Evolutionary conservation across 2,329 filamentous ascomycete genomes (phyloP).

Genomic region (Pochonia chlamydosporia): DNA sequence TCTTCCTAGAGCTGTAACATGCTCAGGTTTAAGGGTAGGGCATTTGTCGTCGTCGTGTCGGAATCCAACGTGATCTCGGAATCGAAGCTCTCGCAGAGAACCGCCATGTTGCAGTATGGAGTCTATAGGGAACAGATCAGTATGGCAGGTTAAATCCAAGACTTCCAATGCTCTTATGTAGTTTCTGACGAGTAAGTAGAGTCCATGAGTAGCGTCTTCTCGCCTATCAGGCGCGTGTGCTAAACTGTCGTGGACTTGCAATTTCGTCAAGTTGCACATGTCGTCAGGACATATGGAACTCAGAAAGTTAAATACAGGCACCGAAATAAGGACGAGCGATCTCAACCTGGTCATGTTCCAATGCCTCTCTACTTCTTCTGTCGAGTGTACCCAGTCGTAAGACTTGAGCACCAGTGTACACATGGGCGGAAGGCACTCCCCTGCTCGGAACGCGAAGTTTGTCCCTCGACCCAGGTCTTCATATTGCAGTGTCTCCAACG

Average conservation of each 20-base stretch:
- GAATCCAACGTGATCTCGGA: slow-evolving; percentile 42
- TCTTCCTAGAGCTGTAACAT: slow-evolving; percentile 27
- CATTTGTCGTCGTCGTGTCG: slow-evolving; percentile 34
- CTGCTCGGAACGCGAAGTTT: slow-evolving; percentile 31
- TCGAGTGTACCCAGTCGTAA: slow-evolving; percentile 43
- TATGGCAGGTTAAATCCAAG: slow-evolving; percentile 37
- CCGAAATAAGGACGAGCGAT: slow-evolving; percentile 34
- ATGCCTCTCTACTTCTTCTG: slow-evolving; percentile 30
- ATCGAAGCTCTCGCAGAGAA: slow-evolving; percentile 31
- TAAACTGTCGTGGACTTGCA: slow-evolving; percentile 40
- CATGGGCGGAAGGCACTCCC: slow-evolving; percentile 38
- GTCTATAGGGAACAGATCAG: slow-evolving; percentile 31
- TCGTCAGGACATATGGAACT: slow-evolving; percentile 31
- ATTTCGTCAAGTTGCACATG: slow-evolving; percentile 28
- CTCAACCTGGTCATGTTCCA: slow-evolving; percentile 42
- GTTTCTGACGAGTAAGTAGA: slow-evolving; percentile 32
- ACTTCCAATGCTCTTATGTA: slow-evolving; percentile 30
- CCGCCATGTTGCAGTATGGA: slow-evolving; percentile 31
- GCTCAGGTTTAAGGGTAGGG: slow-evolving; percentile 32
- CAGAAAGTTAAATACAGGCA: slow-evolving; percentile 40
- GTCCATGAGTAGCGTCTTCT: slow-evolving; percentile 30
- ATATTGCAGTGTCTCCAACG: slow-evolving; percentile 35
- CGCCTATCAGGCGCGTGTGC: slow-evolving; percentile 32
- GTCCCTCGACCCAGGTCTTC: slow-evolving; percentile 39
- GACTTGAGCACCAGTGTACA: slow-evolving; percentile 35